Conservation (phyloP, 78 protist species). For the Dictyostelium discoideum region dicty_2.7 NC_007088.5:5662001-5662500, state of each 20-base stretch:
- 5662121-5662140: neutral
- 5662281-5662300: neutral
- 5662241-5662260: too few species aligned
- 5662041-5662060: too few species aligned
- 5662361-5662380: too few species aligned
- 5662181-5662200: neutral
- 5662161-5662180: too few species aligned
- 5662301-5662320: neutral
- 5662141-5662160: too few species aligned
- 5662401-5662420: too few species aligned
- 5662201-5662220: neutral
- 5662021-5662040: neutral
- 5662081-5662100: neutral
- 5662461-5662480: neutral
- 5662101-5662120: neutral
- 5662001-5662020: neutral
- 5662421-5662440: too few species aligned
- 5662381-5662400: neutral
- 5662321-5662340: neutral
- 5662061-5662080: neutral
- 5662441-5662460: too few species aligned
- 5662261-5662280: neutral
- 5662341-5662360: too few species aligned
- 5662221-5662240: too few species aligned
- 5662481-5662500: too few species aligned